phyloP scores from a whole-genome alignment of 345 rosid species.

The Camelina laxa region DNA sequence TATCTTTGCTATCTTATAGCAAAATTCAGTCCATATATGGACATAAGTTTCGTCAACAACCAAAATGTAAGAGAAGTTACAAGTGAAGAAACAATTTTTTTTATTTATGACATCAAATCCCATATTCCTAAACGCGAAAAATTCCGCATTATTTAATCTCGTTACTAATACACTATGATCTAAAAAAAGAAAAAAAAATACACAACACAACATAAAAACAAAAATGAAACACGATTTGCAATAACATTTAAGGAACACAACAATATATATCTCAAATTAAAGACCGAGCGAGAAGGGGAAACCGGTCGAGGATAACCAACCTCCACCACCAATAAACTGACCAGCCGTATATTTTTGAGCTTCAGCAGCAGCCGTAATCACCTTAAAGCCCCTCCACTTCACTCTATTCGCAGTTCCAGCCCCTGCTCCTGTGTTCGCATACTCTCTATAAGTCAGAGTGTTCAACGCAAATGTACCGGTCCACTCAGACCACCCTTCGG shows the following conservation, averaged over 20 bases:
- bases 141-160: background rate
- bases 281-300: slow-evolving; percentile 79
- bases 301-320: slow-evolving; percentile 75
- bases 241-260: slow-evolving; percentile 3
- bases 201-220: background rate
- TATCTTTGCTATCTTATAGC: background rate
- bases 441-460: slow-evolving; percentile 77
- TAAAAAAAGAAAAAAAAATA: background rate
- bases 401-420: slow-evolving; percentile 76
- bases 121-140: background rate
- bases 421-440: slow-evolving; percentile 72
- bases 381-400: slow-evolving; percentile 70
- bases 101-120: background rate
- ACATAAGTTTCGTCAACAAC: background rate
- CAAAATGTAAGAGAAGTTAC: background rate
- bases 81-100: background rate
- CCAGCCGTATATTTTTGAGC: slow-evolving; percentile 62
- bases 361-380: slow-evolving; percentile 59
- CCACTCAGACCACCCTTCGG: slow-evolving; percentile 91
- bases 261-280: slow-evolving; percentile 25
- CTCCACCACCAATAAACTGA: slow-evolving; percentile 64
- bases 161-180: background rate
- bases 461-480: slow-evolving; percentile 62
- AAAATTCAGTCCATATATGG: background rate
- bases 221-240: background rate